These are phyloP conservation scores for Cordyceps javanica DNA, from an alignment of 2,329 filamentous ascomycete genomes.

Conservation along the genomic window DNA sequence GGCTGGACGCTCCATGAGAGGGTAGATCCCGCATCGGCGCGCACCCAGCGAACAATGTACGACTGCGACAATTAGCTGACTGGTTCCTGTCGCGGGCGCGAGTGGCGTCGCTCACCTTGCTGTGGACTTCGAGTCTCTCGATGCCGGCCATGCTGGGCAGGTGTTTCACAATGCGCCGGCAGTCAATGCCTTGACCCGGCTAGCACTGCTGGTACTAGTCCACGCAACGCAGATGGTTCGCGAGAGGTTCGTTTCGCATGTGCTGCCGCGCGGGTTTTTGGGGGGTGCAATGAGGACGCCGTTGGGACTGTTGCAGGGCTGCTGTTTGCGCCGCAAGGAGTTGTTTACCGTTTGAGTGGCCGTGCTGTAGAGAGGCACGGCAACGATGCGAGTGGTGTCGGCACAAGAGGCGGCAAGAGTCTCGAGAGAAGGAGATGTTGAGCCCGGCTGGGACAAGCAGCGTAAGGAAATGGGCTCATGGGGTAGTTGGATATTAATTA, in stretches of 20 bases:
- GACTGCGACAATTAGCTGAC: constrained; percentile 53
- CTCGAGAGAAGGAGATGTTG: neutral
- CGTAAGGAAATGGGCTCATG: neutral
- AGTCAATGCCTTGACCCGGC: neutral
- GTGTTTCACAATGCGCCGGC: neutral
- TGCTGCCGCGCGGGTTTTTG: neutral
- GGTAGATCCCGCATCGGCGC: constrained; percentile 81
- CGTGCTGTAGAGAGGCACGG: neutral
- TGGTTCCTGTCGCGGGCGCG: neutral
- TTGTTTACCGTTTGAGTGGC: neutral
- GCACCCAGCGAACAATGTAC: constrained; percentile 96
- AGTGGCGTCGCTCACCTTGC: constrained; percentile 60
- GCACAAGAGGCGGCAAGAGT: neutral
- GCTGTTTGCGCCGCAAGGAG: neutral
- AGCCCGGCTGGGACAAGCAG: neutral
- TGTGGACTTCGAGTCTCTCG: constrained; percentile 95
- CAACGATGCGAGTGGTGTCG: neutral
- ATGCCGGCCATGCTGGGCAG: constrained; percentile 71
- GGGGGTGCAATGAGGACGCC: neutral
- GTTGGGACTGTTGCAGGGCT: neutral
- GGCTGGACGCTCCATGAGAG: constrained; percentile 98
- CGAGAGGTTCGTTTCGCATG: neutral
- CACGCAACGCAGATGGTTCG: neutral
- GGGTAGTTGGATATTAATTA: neutral
- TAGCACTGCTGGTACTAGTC: neutral